Evolutionary conservation across 78 protist genomes (phyloP), one percentile per base, ranked within the genome.

Genomic region (Acrasis kona): DNA sequence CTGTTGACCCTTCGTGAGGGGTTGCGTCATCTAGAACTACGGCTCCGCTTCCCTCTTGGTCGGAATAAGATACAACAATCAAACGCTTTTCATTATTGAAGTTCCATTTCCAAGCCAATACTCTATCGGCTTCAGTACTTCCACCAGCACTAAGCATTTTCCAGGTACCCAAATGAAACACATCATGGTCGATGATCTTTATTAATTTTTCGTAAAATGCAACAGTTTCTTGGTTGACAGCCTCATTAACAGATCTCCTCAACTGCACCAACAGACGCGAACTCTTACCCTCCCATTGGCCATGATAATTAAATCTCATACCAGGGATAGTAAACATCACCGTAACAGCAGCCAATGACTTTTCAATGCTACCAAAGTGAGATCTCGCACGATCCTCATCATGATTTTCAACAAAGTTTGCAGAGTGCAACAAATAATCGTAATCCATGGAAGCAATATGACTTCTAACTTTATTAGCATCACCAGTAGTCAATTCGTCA

Each of bases 251-350:
- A 29, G 83, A 67, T 12, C 93, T 39, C 31, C 92, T 12, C 2
- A 92, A 72, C 72, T 67, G 71, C 19, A 67, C 71, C 12, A 30
- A 19, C n/a, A 67, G 71, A 30, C 69, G 38, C 10, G 10, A 12
- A 10, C 10, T 28, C 12, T 12, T 12, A 12, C 40, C 77, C 12
- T 12, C 37, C 89, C 42, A 65, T 41, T 87, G 89, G 31, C 89
- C 89, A 32, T 82, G 64, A 28, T 2, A 76, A 66, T 66, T 2
- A 28, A 84, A 87, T 19, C 77, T 39, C 74, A 90, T 5, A 12
- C 94, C 94, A 35, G 96, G 96, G 2, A 92, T 29, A 0, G 92
- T 87, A 67, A 78, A 75, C 35, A 89, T 42, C 38, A 88, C 71
- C 10, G 87, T n/a, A 10, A 87, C 93, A 0, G 94, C 96, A 10